phyloP scores from a whole-genome alignment of 83 land plant genomes.

The Thuja plicata region DNA sequence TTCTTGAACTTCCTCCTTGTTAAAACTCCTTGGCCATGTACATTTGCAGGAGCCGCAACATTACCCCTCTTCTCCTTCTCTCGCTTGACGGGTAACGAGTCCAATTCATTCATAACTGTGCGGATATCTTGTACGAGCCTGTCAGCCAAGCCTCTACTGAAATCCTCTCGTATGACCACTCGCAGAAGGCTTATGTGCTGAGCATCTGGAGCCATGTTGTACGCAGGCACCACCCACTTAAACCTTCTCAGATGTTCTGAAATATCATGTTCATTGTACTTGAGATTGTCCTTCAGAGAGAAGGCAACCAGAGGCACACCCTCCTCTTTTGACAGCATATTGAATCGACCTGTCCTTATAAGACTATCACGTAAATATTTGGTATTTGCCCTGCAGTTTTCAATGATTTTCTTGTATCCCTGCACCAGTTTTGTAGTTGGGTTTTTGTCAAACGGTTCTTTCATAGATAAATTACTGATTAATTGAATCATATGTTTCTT shows the following conservation, averaged over 20 bases:
- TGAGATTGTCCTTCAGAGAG: slow-evolving; percentile 49
- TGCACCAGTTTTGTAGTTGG: not conserved
- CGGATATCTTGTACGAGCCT: slow-evolving; percentile 29
- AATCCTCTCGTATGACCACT: slow-evolving; percentile 55
- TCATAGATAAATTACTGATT: not conserved
- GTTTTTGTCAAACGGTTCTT: not conserved
- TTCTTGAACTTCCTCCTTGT: not conserved
- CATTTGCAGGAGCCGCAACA: not conserved
- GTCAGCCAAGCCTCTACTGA: slow-evolving; percentile 42
- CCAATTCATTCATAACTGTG: slow-evolving; percentile 46
- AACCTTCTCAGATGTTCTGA: slow-evolving; percentile 57
- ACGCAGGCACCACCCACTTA: slow-evolving; percentile 73
- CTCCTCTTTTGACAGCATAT: slow-evolving; percentile 62
- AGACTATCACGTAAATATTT: slow-evolving; percentile 43
- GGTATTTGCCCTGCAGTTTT: slow-evolving; percentile 57
- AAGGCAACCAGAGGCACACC: slow-evolving; percentile 83
- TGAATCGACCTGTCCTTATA: slow-evolving; percentile 50
- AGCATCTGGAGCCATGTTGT: slow-evolving; percentile 59
- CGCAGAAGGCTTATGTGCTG: slow-evolving; percentile 45
- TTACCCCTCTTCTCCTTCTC: not conserved
- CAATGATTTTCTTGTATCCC: slow-evolving; percentile 73
- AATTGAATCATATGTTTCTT: not conserved
- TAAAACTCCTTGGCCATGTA: not conserved
- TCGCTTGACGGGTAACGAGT: not conserved
- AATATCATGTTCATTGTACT: slow-evolving; percentile 56